Evolutionary conservation across 495 filamentous ascomycete genomes (phyloP).

Genomic region (Melanomma pulvis-pyrius): DNA sequence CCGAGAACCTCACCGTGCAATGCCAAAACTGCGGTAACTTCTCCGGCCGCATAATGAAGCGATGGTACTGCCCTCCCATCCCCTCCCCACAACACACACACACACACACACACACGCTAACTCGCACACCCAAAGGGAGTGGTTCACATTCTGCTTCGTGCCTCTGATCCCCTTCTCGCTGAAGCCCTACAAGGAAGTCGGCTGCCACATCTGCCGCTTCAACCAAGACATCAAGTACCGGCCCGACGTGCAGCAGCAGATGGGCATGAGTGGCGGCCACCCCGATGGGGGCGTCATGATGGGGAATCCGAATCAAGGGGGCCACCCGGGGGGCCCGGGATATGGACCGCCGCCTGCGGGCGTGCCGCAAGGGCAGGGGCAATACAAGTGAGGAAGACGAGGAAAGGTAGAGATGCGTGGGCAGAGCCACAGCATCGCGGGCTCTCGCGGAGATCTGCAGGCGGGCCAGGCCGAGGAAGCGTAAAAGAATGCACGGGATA

Average conservation of each 20-base stretch:
- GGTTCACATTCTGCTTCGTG: conserved; percentile 53
- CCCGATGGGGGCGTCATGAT: conserved; percentile 1
- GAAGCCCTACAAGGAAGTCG: conserved; percentile 46
- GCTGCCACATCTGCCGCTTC: conserved; percentile 50
- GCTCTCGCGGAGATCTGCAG: neutral
- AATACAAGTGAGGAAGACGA: conserved; percentile 28
- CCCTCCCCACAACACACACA: neutral
- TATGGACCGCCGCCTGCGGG: conserved; percentile 26
- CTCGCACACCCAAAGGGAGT: conserved; percentile 41
- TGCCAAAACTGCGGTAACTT: conserved; percentile 52
- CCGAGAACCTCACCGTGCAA: conserved; percentile 48
- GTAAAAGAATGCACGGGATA: neutral
- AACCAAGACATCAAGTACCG: conserved; percentile 49
- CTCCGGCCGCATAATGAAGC: conserved; percentile 40
- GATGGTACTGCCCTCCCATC: conserved; percentile 39
- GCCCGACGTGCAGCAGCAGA: conserved; percentile 46
- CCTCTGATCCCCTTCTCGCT: conserved; percentile 48
- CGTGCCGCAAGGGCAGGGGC: conserved; percentile 20
- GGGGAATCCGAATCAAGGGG: neutral
- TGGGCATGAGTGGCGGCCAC: conserved; percentile 13
- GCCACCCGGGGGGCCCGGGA: neutral
- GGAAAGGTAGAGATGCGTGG: neutral
- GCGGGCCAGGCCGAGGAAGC: neutral
- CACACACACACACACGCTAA: neutral
- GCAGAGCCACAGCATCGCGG: no score